Evolutionary conservation across 441 rosid species (phyloP), one percentile per base, ranked within the genome.

Genomic region (Adansonia grandidieri): DNA sequence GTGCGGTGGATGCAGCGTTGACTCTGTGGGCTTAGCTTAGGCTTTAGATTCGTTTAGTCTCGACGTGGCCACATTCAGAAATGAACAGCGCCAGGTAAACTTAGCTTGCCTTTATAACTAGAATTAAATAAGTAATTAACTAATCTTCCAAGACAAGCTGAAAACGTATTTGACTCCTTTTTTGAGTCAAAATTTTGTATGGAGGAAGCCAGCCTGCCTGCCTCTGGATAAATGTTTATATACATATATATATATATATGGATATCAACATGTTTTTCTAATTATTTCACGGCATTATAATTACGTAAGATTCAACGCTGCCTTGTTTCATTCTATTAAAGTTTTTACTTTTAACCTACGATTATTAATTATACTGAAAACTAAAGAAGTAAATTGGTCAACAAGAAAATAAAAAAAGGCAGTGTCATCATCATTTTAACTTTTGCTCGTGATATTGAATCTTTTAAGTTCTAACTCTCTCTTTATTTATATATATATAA

Each of bases 1-100:
- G 54, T 50, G 68, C 47, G 68, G 47, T 63, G 32, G 32, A 45
- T 68, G 54, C 72, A 44, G 72, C 72, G 54, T 68, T 68, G 72
- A 68, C 44, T 19, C 71, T 51, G 53, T 67, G 53, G 37, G 71
- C 8, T 9, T 9, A 37, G 4, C 5, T 37, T 37, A 37, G 40
- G 40, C 40, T 37, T 37, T 37, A 37, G 40, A 37, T 37, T 37
- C 40, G 40, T 37, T 37, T 37, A 1, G 4, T 47, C 11, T 9
- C 11, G 15, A 22, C 6, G 20, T 2, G 7, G 14, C 64, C 64
- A 24, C 10, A 6, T 28, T 63, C 45, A 32, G 9, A 8, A n/a
- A 7, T 37, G 17, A 40, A 8, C 48, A 40, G 22, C 45, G 48
- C n/a, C 19, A 10, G 9, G 17, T 56, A 6, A 17, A 56, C 20